Evolutionary conservation across 768 basidiomycete genomes (phyloP), one percentile per base, ranked within the genome.

Genomic region (Mycena rebaudengoi): DNA sequence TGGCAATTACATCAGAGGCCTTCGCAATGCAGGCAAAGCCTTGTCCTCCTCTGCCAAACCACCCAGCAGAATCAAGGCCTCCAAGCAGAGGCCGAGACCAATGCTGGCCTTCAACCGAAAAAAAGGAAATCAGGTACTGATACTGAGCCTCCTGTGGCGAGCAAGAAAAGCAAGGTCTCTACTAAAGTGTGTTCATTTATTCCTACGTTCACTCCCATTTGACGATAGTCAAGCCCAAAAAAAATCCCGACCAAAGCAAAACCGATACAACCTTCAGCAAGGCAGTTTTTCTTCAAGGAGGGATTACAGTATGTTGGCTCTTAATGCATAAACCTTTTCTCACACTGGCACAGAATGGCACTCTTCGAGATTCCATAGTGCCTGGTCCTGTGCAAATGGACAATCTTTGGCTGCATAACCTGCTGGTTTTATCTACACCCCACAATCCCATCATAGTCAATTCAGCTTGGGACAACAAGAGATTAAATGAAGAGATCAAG

Each of bases 1-100:
- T 10, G n/a, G 23, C 4, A 0, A 29, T 10, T 18, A 51, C 10
- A 16, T 60, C 11, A 4, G 32, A 13, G 32, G 49, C 8, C 52
- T 51, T 16, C 39, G 30, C 7, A 49, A 60, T 16, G 50, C 48
- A 4, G 57, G 23, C n/a, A 59, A 48, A 25, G 10, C n/a, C 3
- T 18, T 7, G 11, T 2, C 13, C 33, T 4, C 51, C 7, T 25
- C 51, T 14, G n/a, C 39, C 51, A 6, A 52, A 7, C 23, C 39
- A 32, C 8, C 10, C 35, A 37, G 11, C 35, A 11, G 35, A n/a
- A n/a, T 11, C 35, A n/a, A n/a, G n/a, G n/a, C n/a, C n/a, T n/a
- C n/a, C n/a, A 63, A 33, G 62, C 62, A 7, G 32, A 6, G 2
- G 48, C 53, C 0, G 62, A 63, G 32, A 63, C 40, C 11, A 63